Percentiles rank a stretch among this genome's conserved stretches.
These are phyloP conservation scores for Gentiana macrophylla DNA, from an alignment of 257 asterid species.

Conservation along the genomic window DNA sequence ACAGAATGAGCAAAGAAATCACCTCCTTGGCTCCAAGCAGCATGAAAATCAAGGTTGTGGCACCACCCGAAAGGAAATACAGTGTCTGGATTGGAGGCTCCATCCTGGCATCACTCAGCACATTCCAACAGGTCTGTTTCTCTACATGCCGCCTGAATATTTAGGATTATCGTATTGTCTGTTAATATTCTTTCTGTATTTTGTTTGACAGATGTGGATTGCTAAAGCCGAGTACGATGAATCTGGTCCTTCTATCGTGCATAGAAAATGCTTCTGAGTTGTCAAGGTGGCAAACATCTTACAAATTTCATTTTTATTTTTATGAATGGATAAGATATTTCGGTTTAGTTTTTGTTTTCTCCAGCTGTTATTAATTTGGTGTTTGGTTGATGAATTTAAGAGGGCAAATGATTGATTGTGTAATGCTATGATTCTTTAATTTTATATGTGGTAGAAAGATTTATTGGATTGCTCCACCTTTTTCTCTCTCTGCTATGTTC, in stretches of 20 bases:
- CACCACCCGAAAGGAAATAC: slow-evolving; percentile 40
- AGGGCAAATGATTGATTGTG: slow-evolving; percentile 26
- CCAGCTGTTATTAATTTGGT: slow-evolving; percentile 19
- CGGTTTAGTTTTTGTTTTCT: slow-evolving; percentile 23
- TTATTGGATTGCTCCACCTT: not conserved
- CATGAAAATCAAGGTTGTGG: slow-evolving; percentile 36
- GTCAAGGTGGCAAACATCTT: slow-evolving; percentile 3
- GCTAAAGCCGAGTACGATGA: slow-evolving; percentile 32
- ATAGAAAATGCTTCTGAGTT: slow-evolving; percentile 26
- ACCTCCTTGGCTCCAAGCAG: slow-evolving; percentile 38
- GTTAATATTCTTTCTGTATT: not conserved
- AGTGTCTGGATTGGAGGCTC: slow-evolving; percentile 44
- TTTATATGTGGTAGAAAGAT: slow-evolving; percentile 25
- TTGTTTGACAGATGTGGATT: slow-evolving; percentile 29
- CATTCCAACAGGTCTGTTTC: slow-evolving; percentile 33
- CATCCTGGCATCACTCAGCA: slow-evolving; percentile 33
- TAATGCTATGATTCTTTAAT: slow-evolving; percentile 33
- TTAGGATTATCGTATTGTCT: not conserved
- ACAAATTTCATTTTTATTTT: slow-evolving; percentile 7
- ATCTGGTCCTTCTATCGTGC: slow-evolving; percentile 30
- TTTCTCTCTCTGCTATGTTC: not conserved
- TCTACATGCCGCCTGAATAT: not conserved
- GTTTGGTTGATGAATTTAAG: slow-evolving; percentile 21
- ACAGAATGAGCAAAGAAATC: slow-evolving; percentile 33
- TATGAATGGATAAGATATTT: slow-evolving; percentile 16